Conservation (phyloP, 202 grass and related monocot genomes). For the Cymbopogon flexuosus region DNA sequence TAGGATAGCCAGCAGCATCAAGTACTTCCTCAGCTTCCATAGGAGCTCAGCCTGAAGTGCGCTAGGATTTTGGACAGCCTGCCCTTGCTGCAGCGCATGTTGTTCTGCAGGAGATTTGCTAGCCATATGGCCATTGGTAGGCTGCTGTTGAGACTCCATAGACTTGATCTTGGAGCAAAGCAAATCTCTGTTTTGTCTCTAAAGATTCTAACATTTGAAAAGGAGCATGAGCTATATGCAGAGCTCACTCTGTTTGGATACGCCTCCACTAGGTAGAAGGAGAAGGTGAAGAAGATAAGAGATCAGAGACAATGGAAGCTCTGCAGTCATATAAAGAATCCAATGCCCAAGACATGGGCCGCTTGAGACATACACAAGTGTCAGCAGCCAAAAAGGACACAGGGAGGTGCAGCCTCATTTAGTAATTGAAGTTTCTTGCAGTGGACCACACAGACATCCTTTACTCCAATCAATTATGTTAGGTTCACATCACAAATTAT, state of each 20-base stretch:
- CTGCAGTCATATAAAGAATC: background rate
- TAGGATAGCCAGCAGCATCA: constrained; percentile 56
- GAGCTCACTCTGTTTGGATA: background rate
- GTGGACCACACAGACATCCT: background rate
- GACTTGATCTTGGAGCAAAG: constrained; percentile 5
- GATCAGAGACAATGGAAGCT: background rate
- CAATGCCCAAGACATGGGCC: background rate
- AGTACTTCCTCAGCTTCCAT: constrained; percentile 48
- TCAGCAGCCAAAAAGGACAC: background rate
- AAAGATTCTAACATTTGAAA: constrained; percentile 7
- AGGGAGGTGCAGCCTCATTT: background rate
- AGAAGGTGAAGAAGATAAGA: background rate
- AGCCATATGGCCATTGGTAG: background rate
- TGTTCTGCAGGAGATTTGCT: background rate
- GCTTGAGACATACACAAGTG: background rate
- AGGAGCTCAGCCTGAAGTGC: constrained; percentile 33
- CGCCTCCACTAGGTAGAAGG: constrained; percentile 12
- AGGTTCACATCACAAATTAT: background rate
- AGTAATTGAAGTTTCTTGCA: constrained; percentile 9
- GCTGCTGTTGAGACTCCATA: constrained; percentile 14
- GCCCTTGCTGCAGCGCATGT: background rate
- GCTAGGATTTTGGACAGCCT: background rate
- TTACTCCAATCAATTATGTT: background rate
- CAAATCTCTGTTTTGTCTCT: background rate
- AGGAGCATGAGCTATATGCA: background rate